Conservation (phyloP, 163 green algal genomes). For the Chloroidium sp. region DNA sequence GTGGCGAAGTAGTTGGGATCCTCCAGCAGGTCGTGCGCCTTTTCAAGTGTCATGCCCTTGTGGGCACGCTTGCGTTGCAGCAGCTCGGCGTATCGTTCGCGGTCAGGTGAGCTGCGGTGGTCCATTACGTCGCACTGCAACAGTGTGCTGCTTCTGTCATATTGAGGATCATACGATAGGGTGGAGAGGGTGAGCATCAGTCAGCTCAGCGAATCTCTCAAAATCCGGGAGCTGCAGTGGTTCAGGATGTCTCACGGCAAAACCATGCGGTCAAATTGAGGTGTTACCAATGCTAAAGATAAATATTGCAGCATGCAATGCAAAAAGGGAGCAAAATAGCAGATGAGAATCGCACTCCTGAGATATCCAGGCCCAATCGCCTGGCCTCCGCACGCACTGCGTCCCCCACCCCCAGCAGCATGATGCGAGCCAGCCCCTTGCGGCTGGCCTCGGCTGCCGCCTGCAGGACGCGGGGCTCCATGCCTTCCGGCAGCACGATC, state of each 20-base stretch:
- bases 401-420: conserved; percentile 57
- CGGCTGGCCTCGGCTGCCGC: conserved; percentile 56
- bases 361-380: conserved; percentile 55
- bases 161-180: no score
- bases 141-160: no score
- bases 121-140: conserved; percentile 4
- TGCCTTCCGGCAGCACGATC: conserved; percentile 77
- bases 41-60: conserved; percentile 65
- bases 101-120: conserved; percentile 8
- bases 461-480: conserved; percentile 63
- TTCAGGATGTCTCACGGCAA: no score
- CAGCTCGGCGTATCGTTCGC: conserved; percentile 51
- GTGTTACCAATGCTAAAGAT: no score
- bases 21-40: conserved; percentile 46
- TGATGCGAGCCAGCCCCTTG: conserved; percentile 58
- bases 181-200: no score
- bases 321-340: background rate
- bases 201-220: no score
- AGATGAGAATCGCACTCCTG: background rate
- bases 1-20: conserved; percentile 71
- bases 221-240: no score
- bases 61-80: conserved; percentile 59
- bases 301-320: background rate
- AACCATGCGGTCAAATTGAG: no score
- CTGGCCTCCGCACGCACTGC: conserved; percentile 33